Base-by-base conservation (phyloP, 1,284 basidiomycete genomes). In the Ceratobasidium sp. region DNA sequence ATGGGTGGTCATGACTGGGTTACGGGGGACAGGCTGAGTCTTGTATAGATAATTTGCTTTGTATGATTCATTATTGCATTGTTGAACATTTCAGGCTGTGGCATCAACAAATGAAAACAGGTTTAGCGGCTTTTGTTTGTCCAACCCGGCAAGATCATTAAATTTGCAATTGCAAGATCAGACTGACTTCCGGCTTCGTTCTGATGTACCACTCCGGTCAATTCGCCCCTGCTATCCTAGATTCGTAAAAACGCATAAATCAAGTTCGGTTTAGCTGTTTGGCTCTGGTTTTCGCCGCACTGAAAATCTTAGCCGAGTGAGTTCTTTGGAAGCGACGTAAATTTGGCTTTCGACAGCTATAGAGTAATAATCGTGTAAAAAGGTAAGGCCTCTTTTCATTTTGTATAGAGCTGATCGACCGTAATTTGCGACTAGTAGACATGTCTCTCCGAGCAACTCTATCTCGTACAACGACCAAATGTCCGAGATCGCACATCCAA, bases 391-490 rank as follows among this genome's bases (percentile, higher is more conserved):
- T 51, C 24, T 16, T 24, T 51, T 51, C 19, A 34, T 29, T 16
- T 56, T 19, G 14, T 11, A 29, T 16, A 13, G 19, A 19, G 5
- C 53, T 14, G 29, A 31, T 29, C 29, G 14, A 4, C 43, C 14
- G 8, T 27, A 13, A 0, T 56, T 19, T 24, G 13, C 43, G 16
- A 9, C 22, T 39, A 49, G 13, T 34, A 48, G 48, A 13, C 22
- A 64, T 64, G 62, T 64, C 62, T 19, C 43, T 64, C 31, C 43
- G 46, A 49, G 29, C 62, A 49, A 48, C 16, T 16, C 11, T 64
- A 64, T 27, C 62, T 64, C 62, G 46, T 11, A 49, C 62, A 7
- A 43, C 46, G 43, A 27, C 43, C 43, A 64, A 34, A 22, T 64
- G 48, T 41, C 62, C 62, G 11, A 49, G 31, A 34, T 64, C 46